Conservation (phyloP, 257 asterid genomes). For the Cordia subcordata region DNA sequence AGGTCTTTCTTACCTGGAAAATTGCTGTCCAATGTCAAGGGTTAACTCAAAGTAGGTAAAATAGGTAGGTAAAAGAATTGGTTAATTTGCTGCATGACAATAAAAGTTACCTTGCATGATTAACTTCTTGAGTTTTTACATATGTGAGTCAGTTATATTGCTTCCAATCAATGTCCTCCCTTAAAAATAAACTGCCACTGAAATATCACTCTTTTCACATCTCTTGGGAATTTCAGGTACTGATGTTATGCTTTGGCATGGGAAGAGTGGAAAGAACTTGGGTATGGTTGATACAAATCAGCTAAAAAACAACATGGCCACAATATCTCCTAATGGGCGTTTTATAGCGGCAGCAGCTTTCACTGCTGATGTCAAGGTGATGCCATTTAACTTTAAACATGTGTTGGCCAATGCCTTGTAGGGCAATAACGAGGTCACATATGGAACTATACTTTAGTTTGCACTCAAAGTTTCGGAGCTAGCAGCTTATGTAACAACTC, state of each 20-base stretch:
- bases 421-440: no score
- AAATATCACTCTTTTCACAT: constrained; percentile 8
- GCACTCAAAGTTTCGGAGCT: no score
- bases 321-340: constrained; percentile 92
- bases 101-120: no score
- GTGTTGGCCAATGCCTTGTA: constrained; percentile 4
- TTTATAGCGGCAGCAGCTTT: constrained; percentile 99
- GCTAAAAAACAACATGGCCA: constrained; percentile 94
- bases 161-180: neutral
- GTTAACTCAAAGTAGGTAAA: no score
- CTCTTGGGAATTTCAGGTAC: constrained; percentile 54
- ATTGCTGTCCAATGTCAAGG: no score
- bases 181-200: neutral
- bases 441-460: no score
- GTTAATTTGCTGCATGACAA: no score
- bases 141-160: neutral
- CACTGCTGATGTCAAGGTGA: constrained; percentile 98
- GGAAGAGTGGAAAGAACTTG: constrained; percentile 75
- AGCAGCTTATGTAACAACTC: neutral
- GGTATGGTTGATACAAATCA: constrained; percentile 94
- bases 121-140: neutral
- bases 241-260: constrained; percentile 87
- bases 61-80: no score
- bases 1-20: no score
- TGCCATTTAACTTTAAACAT: neutral